A percentile compares a stretch with the other conserved stretches of the same genome.
These are phyloP conservation scores for Nakazawaea populi DNA, from an alignment of 805 yeast species.

Conservation along the genomic window DNA sequence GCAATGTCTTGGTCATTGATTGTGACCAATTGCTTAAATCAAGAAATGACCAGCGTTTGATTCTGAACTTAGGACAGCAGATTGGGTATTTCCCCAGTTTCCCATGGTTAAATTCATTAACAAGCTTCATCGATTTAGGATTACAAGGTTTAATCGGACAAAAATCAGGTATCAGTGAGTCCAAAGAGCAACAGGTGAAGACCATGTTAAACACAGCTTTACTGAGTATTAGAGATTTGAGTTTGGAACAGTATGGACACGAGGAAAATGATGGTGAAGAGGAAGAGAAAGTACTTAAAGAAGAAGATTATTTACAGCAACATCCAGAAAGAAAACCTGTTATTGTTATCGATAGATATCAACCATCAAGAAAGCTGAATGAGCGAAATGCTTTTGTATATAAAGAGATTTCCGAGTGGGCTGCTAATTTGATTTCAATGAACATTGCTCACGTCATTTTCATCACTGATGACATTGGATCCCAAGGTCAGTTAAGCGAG, in stretches of 20 bases:
- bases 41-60: slow-evolving; percentile 64
- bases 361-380: slow-evolving; percentile 47
- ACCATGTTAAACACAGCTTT: slow-evolving; percentile 70
- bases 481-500: slow-evolving; percentile 57
- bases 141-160: slow-evolving; percentile 92
- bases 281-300: slow-evolving; percentile 34
- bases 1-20: slow-evolving; percentile 63
- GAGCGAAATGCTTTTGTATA: slow-evolving; percentile 59
- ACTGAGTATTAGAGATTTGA: slow-evolving; percentile 66
- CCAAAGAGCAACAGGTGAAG: slow-evolving; percentile 75
- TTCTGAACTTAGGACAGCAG: slow-evolving; percentile 64
- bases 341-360: slow-evolving; percentile 72
- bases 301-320: slow-evolving; percentile 77
- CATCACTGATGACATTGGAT: slow-evolving; percentile 80
- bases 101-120: slow-evolving; percentile 81
- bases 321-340: slow-evolving; percentile 86
- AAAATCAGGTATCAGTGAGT: slow-evolving; percentile 82
- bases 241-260: slow-evolving; percentile 36
- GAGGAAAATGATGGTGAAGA: slow-evolving; percentile 16
- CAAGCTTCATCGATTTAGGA: slow-evolving; percentile 75
- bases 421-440: slow-evolving; percentile 65
- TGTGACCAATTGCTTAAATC: slow-evolving; percentile 73
- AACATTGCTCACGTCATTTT: slow-evolving; percentile 88
- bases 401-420: slow-evolving; percentile 82
- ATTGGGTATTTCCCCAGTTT: slow-evolving; percentile 92